Percentiles rank a stretch among this genome's conserved stretches.
phyloP scores from a whole-genome alignment of 2,329 filamentous ascomycete species.

The Exophiala alcalophila region DNA sequence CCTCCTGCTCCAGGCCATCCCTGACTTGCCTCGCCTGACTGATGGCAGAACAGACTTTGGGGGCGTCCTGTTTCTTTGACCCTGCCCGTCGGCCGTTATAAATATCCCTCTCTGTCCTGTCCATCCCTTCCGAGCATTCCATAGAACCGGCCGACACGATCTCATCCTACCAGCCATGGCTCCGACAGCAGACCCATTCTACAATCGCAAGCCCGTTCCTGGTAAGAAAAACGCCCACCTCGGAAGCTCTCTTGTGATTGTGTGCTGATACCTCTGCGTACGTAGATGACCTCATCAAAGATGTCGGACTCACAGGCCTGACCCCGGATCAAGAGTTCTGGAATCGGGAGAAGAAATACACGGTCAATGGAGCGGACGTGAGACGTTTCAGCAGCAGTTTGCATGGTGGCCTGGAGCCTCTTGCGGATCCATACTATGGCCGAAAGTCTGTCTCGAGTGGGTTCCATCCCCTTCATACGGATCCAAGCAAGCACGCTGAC shows the following conservation, averaged over 20 bases:
- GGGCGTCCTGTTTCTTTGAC: neutral
- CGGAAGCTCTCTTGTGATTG: neutral
- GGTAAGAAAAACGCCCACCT: slow-evolving; percentile 14
- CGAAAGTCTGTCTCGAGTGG: slow-evolving; percentile 27
- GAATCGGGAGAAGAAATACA: slow-evolving; percentile 29
- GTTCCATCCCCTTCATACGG: slow-evolving; percentile 6
- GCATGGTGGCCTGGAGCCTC: slow-evolving; percentile 24
- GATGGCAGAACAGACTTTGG: neutral
- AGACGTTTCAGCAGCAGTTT: slow-evolving; percentile 28
- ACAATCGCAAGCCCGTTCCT: slow-evolving; percentile 29
- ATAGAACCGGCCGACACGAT: neutral
- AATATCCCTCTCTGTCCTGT: neutral
- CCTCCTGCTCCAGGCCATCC: neutral
- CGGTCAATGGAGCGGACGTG: slow-evolving; percentile 26
- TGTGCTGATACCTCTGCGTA: neutral
- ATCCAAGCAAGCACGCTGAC: slow-evolving; percentile 6
- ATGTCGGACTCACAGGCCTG: slow-evolving; percentile 27
- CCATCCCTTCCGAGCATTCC: neutral
- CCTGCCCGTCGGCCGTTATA: neutral
- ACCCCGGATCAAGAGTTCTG: slow-evolving; percentile 26
- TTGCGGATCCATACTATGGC: slow-evolving; percentile 28
- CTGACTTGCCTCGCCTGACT: neutral
- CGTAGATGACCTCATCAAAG: slow-evolving; percentile 27
- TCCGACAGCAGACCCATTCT: slow-evolving; percentile 27
- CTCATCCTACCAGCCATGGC: slow-evolving; percentile 13